These are phyloP conservation scores for Cladosporium sp. DNA, from an alignment of 2,329 filamentous ascomycete genomes.

Conservation along the genomic window DNA sequence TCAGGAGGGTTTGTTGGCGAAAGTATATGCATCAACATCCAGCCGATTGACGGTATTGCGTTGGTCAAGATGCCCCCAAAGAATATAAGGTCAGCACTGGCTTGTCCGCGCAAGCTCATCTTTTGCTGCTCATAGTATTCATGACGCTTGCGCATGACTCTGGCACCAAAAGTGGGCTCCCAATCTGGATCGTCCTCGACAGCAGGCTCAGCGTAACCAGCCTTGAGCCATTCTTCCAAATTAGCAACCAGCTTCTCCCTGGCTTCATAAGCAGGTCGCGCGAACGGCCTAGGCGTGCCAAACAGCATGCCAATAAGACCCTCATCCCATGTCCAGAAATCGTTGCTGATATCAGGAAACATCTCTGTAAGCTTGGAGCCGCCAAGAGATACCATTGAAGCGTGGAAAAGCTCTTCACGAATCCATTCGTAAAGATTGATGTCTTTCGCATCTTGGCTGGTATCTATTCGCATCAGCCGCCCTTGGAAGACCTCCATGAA, in stretches of 20 bases:
- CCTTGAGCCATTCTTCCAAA: constrained; percentile 17
- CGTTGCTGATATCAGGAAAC: constrained; percentile 26
- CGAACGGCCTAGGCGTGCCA: constrained; percentile 18
- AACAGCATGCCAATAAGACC: constrained; percentile 21
- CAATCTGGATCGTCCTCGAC: constrained; percentile 12
- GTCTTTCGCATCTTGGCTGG: constrained; percentile 16
- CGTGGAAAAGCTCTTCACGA: constrained; percentile 28
- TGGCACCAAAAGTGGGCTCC: constrained; percentile 21
- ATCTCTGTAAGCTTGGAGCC: constrained; percentile 28
- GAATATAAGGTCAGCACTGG: constrained; percentile 22
- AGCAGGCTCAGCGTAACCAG: constrained; percentile 10
- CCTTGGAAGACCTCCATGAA: constrained; percentile 16
- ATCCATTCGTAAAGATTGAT: constrained; percentile 29
- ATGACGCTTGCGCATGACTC: constrained; percentile 20
- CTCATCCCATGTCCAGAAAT: constrained; percentile 23
- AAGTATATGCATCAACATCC: constrained; percentile 27
- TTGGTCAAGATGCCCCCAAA: constrained; percentile 25
- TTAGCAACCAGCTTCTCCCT: constrained; percentile 17
- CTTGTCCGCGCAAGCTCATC: constrained; percentile 15
- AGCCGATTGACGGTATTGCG: constrained; percentile 26
- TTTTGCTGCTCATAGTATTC: constrained; percentile 17
- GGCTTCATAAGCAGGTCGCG: constrained; percentile 14
- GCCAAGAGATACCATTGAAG: constrained; percentile 27
- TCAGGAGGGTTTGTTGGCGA: constrained; percentile 18
- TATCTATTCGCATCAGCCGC: background rate